Evolutionary conservation across 352 stramenopile species (phyloP).

Genomic region (Globisporangium radiosum): DNA sequence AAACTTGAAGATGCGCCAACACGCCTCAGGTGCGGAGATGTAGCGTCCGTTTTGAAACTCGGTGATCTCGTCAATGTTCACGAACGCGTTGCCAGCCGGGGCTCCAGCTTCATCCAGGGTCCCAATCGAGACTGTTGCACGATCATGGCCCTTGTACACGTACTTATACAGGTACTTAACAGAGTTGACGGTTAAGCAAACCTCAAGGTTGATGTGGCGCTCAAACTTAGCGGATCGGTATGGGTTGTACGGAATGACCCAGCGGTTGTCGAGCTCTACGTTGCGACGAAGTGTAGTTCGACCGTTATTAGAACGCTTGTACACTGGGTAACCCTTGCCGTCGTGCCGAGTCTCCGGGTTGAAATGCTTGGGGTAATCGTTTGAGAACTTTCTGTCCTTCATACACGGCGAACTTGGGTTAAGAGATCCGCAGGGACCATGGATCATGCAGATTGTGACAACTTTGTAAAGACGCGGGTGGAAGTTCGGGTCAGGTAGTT

Average conservation of each 20-base stretch:
- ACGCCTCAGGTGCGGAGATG: not conserved
- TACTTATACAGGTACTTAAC: no score
- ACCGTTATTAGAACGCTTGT: constrained; percentile 7
- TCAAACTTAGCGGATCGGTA: constrained; percentile 41
- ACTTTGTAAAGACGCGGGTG: not conserved
- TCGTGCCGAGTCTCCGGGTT: constrained; percentile 1
- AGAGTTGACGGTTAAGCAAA: constrained; percentile 22
- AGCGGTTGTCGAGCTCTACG: constrained; percentile 18
- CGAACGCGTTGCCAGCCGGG: not conserved
- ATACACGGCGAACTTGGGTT: constrained; percentile 10
- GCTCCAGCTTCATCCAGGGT: not conserved
- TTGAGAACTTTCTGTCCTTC: constrained; percentile 19
- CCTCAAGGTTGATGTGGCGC: constrained; percentile 58
- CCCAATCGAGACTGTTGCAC: constrained; percentile 11
- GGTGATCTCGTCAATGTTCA: constrained; percentile 2
- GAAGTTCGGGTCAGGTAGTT: constrained; percentile 6
- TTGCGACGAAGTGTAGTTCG: constrained; percentile 11
- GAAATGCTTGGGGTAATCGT: constrained; percentile 18
- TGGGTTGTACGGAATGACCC: constrained; percentile 54
- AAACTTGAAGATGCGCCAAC: constrained; percentile 7
- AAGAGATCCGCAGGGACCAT: constrained; percentile 7
- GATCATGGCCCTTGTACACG: constrained; percentile 50
- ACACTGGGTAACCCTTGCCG: constrained; percentile 13
- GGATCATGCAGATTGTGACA: constrained; percentile 11
- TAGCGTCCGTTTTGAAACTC: not conserved